Percentiles rank a stretch among this genome's conserved stretches.
These are phyloP conservation scores for Aureobasidium sp. DNA, from an alignment of 2,329 filamentous ascomycete species.

Conservation along the genomic window DNA sequence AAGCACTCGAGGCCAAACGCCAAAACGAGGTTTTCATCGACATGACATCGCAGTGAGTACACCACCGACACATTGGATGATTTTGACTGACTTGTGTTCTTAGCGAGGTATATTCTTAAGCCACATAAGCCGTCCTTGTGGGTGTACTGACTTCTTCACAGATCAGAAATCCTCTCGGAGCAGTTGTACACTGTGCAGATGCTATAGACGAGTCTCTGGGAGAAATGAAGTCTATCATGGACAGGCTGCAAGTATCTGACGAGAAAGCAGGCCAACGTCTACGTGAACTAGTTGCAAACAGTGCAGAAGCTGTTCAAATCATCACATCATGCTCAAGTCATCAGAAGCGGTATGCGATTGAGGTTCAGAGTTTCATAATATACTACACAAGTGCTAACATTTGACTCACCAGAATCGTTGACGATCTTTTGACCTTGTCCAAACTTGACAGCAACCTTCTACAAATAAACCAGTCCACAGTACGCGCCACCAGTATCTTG, in stretches of 20 bases:
- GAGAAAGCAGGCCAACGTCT: constrained; percentile 19
- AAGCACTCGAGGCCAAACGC: constrained; percentile 18
- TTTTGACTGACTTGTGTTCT: constrained; percentile 7
- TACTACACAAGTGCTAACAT: neutral
- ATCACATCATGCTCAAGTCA: constrained; percentile 42
- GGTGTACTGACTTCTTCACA: neutral
- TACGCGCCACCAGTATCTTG: constrained; percentile 19
- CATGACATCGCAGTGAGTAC: constrained; percentile 34
- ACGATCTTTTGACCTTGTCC: constrained; percentile 40
- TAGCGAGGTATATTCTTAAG: constrained; percentile 5
- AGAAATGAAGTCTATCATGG: constrained; percentile 15
- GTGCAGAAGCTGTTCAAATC: constrained; percentile 33
- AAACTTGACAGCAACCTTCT: constrained; percentile 41
- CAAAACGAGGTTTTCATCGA: constrained; percentile 29
- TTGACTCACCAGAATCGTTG: constrained; percentile 32
- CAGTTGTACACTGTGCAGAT: constrained; percentile 19
- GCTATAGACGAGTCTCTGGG: constrained; percentile 16
- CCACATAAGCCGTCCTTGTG: neutral
- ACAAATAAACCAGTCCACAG: constrained; percentile 22
- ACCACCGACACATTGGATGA: neutral
- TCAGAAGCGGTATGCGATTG: constrained; percentile 31
- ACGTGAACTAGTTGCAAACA: constrained; percentile 25
- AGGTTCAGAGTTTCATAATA: neutral
- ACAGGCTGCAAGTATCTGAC: constrained; percentile 10
- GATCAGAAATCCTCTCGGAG: constrained; percentile 21